Evolutionary conservation across 2,329 filamentous ascomycete genomes (phyloP).

Genomic region (Nigrograna mackinnonii): DNA sequence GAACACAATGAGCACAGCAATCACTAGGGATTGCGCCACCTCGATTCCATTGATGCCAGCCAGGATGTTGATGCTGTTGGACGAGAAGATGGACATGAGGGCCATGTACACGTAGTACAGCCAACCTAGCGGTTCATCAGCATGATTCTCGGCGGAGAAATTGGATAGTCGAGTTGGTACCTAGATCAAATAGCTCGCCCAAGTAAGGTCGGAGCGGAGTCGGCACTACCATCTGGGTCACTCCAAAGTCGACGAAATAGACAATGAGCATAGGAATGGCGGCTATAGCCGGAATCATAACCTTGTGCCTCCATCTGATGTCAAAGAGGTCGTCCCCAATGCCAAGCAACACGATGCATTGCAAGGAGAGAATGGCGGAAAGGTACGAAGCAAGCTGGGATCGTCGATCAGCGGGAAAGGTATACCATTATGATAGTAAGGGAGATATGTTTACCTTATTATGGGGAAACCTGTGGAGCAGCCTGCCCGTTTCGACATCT

Average conservation of each 20-base stretch:
- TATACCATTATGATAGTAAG: not conserved
- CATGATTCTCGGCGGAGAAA: slow-evolving; percentile 4
- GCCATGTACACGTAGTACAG: slow-evolving; percentile 97
- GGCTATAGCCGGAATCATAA: slow-evolving; percentile 94
- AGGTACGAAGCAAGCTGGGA: slow-evolving; percentile 87
- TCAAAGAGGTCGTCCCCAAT: slow-evolving; percentile 97
- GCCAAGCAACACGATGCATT: slow-evolving; percentile 87
- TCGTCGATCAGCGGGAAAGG: not conserved
- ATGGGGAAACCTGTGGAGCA: slow-evolving; percentile 90
- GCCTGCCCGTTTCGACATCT: slow-evolving; percentile 78
- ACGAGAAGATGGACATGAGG: slow-evolving; percentile 93
- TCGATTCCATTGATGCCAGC: slow-evolving; percentile 99
- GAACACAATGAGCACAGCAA: slow-evolving; percentile 78
- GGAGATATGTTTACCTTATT: slow-evolving; percentile 68
- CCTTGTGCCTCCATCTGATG: slow-evolving; percentile 98
- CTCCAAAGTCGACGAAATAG: slow-evolving; percentile 98
- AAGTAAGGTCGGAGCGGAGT: slow-evolving; percentile 82
- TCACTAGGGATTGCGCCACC: slow-evolving; percentile 89
- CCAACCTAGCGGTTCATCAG: slow-evolving; percentile 40
- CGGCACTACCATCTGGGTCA: slow-evolving; percentile 92
- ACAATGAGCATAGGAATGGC: slow-evolving; percentile 92
- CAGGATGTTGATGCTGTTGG: slow-evolving; percentile 99
- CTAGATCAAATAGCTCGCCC: slow-evolving; percentile 82
- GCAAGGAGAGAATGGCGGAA: slow-evolving; percentile 89
- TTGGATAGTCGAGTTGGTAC: slow-evolving; percentile 20